A percentile compares a stretch with the other conserved stretches of the same genome.
These are phyloP conservation scores for Suillus fuscotomentosus DNA, from an alignment of 768 basidiomycete species.

Conservation along the genomic window DNA sequence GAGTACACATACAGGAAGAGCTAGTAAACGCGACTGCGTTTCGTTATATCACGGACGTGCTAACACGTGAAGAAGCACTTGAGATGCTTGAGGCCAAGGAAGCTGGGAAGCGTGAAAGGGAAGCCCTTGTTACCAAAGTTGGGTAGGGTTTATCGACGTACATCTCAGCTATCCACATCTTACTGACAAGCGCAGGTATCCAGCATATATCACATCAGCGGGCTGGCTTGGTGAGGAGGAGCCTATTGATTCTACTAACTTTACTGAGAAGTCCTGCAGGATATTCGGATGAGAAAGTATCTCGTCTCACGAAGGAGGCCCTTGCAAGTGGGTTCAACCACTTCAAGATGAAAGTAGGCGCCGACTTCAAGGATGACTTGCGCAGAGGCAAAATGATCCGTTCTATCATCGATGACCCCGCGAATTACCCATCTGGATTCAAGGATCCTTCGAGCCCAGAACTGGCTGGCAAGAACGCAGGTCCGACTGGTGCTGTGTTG, in stretches of 20 bases:
- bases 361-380: constrained; percentile 75
- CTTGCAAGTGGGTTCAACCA: constrained; percentile 90
- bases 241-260: neutral
- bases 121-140: constrained; percentile 66
- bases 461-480: constrained; percentile 87
- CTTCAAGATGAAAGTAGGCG: constrained; percentile 99
- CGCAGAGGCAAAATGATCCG: constrained; percentile 88
- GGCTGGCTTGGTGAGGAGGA: constrained; percentile 74
- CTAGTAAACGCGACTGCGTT: constrained; percentile 75
- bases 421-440: constrained; percentile 63
- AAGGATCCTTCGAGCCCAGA: constrained; percentile 58
- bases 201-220: constrained; percentile 91
- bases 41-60: constrained; percentile 90
- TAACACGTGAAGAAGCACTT: constrained; percentile 89
- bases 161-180: neutral
- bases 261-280: constrained; percentile 39
- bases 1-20: constrained; percentile 54
- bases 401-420: constrained; percentile 92
- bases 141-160: constrained; percentile 42
- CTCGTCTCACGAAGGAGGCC: constrained; percentile 82
- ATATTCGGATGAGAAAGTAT: constrained; percentile 91
- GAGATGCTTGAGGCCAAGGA: constrained; percentile 77
- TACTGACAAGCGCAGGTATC: constrained; percentile 55
- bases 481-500: constrained; percentile 88
- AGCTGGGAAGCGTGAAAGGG: constrained; percentile 74